These are phyloP conservation scores for Solanum tacnaense DNA, from an alignment of 257 asterid species.

Conservation along the genomic window DNA sequence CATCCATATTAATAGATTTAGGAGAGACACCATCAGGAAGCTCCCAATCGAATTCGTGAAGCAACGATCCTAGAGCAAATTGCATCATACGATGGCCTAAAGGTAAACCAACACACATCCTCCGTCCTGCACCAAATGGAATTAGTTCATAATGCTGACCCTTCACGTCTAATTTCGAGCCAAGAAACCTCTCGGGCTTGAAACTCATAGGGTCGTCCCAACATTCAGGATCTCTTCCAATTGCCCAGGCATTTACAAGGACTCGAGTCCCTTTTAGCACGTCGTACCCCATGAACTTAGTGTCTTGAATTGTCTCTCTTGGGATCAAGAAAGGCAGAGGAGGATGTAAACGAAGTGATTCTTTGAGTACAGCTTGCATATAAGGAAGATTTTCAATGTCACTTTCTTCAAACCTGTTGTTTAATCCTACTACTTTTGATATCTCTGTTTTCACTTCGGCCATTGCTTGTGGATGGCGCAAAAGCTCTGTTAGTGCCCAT, in stretches of 20 bases:
- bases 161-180: not conserved
- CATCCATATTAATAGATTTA: not conserved
- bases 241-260: not conserved
- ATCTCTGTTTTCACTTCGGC: not conserved
- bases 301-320: not conserved
- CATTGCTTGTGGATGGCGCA: not conserved
- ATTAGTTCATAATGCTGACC: not conserved
- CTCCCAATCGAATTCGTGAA: not conserved
- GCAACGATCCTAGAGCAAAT: not conserved
- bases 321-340: not conserved
- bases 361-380: not conserved
- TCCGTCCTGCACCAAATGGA: not conserved
- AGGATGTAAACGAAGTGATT: not conserved
- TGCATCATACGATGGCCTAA: not conserved
- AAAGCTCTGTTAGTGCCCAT: not conserved
- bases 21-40: not conserved
- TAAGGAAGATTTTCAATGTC: not conserved
- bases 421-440: not conserved
- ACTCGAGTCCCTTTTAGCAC: not conserved
- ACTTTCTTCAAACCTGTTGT: not conserved
- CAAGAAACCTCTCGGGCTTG: not conserved
- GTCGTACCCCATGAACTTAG: not conserved
- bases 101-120: not conserved
- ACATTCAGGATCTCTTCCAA: not conserved
- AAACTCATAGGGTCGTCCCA: not conserved